Evolutionary conservation across 768 basidiomycete genomes (phyloP).

Genomic region (Xerocomellus intermedius): DNA sequence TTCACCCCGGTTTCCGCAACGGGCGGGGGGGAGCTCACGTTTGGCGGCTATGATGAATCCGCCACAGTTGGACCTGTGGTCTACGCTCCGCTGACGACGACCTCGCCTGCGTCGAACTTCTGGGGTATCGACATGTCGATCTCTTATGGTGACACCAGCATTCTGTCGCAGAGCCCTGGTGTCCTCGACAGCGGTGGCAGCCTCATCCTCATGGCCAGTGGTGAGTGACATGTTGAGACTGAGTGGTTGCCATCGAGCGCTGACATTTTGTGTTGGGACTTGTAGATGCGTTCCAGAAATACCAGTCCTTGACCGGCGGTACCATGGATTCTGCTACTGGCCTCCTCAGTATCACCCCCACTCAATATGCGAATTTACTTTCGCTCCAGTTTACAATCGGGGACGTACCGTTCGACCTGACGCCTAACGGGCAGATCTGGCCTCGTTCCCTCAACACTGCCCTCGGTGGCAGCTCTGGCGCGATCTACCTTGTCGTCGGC

Average conservation of each 20-base stretch:
- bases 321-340: slow-evolving; percentile 25
- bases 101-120: slow-evolving; percentile 19
- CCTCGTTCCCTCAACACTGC: slow-evolving; percentile 29
- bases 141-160: slow-evolving; percentile 22
- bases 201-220: slow-evolving; percentile 20
- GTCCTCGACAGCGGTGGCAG: slow-evolving; percentile 35
- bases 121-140: slow-evolving; percentile 36
- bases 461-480: slow-evolving; percentile 22
- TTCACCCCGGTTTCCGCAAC: slow-evolving; percentile 27
- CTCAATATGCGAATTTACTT: slow-evolving; percentile 24
- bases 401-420: slow-evolving; percentile 8
- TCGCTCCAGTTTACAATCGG: slow-evolving; percentile 27
- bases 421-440: slow-evolving; percentile 32
- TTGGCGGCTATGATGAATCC: slow-evolving; percentile 25
- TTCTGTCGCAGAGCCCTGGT: slow-evolving; percentile 27
- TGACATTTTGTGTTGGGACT: neutral
- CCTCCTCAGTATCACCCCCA: slow-evolving; percentile 25
- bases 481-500: slow-evolving; percentile 29
- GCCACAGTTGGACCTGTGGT: slow-evolving; percentile 12
- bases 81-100: slow-evolving; percentile 26
- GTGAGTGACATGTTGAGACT: slow-evolving; percentile 7
- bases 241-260: too few species aligned
- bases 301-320: slow-evolving; percentile 26
- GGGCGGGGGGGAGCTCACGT: slow-evolving; percentile 27
- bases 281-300: slow-evolving; percentile 25